Conservation (phyloP, 331 rosid species). For the Spiraea crenata region DNA sequence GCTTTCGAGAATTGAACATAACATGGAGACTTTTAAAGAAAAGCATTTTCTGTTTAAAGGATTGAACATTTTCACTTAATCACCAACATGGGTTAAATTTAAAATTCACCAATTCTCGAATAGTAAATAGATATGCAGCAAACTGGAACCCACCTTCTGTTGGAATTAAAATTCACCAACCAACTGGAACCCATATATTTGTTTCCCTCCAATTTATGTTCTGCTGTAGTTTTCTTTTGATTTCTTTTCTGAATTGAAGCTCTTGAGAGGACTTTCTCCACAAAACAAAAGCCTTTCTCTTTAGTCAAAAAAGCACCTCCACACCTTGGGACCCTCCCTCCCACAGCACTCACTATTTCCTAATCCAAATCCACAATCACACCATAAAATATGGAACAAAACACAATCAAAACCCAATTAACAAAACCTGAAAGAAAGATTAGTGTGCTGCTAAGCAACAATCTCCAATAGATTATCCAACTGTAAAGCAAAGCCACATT, state of each 20-base stretch:
- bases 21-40: too few relatives aligned
- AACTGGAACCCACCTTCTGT: background rate
- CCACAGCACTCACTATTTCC: constrained; percentile 8
- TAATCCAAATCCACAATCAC: constrained; percentile 39
- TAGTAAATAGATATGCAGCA: background rate
- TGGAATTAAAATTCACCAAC: background rate
- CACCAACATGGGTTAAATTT: too few relatives aligned
- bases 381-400: constrained; percentile 19
- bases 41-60: too few relatives aligned
- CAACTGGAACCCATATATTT: constrained; percentile 27
- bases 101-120: too few relatives aligned
- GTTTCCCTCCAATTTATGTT: constrained; percentile 15
- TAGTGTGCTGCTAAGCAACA: constrained; percentile 26
- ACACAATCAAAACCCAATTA: constrained; percentile 12
- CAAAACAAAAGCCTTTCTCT: constrained; percentile 31
- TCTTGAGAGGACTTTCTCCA: constrained; percentile 27
- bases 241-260: constrained; percentile 6
- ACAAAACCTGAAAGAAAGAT: constrained; percentile 19
- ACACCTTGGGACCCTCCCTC: constrained; percentile 45
- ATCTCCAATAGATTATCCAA: constrained; percentile 46
- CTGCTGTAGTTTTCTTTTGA: background rate
- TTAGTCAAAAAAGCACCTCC: constrained; percentile 68
- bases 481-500: constrained; percentile 64
- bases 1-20: too few relatives aligned
- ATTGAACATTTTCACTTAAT: too few relatives aligned